Base-by-base conservation (phyloP, 345 rosid species). In the Aquilaria yunnanensis region DNA sequence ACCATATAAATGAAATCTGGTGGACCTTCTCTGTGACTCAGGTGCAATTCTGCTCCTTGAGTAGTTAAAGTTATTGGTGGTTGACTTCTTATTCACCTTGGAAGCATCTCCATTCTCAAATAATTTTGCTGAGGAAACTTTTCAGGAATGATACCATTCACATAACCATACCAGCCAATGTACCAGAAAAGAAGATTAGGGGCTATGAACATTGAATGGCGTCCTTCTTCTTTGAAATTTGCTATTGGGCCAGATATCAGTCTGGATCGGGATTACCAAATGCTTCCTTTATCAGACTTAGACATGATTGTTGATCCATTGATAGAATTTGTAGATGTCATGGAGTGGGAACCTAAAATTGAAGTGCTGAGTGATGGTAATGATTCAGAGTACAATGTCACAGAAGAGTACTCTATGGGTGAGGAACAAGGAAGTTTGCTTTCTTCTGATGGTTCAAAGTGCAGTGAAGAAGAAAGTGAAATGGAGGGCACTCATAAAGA, bases 21-120 rank as follows among this genome's bases (percentile, higher is more conserved):
- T 91, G 80, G 99, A 95, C 83, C 86, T 87, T 57, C 97, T 95
- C 58, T 95, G 99, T 68, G 99, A 95, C 74, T 91, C 97, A 66
- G 96, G 99, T 95, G 68, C 70, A 56, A 65, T 65, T 56, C 67
- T 68, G 49, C 23, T 68, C 67, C 56, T 46, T 47, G n/a, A 32
- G 29, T 32, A 51, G 47, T 51, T 63, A 37, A 59, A 69, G 54
- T 54, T 32, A 49, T 31, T 51, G 65, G 14, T 59, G 68, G 56
- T 37, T 37, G 43, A 37, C 47, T 61, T 50, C 53, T 66, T 70
- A 56, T 67, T 59, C 12, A 11, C 47, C 14, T 54, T 31, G 63
- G 65, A 59, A 52, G 43, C 33, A n/a, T 65, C 54, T 57, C 46
- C 3, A 55, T 67, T 47, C 59, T 64, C 65, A 46, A 16, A 50